Conservation (phyloP, 495 filamentous ascomycete genomes). For the Aspergillus olivimuriae region DNA sequence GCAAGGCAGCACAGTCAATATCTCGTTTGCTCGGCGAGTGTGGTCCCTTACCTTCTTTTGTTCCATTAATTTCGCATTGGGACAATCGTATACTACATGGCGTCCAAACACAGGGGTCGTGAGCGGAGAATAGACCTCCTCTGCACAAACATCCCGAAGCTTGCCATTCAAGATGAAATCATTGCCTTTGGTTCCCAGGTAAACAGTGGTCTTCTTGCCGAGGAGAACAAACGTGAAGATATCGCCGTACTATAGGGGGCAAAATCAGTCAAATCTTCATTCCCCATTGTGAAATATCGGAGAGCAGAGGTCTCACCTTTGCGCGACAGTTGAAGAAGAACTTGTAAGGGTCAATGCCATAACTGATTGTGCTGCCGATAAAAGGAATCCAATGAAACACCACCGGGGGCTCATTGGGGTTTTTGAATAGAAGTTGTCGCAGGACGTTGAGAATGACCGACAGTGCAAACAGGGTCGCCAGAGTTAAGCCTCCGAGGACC, state of each 20-base stretch:
- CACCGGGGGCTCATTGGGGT: conserved; percentile 54
- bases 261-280: no score
- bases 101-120: conserved; percentile 59
- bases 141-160: conserved; percentile 54
- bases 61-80: conserved; percentile 62
- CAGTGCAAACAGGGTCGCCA: conserved; percentile 27
- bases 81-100: conserved; percentile 61
- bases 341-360: conserved; percentile 58
- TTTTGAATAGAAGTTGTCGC: conserved; percentile 63
- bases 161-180: conserved; percentile 60
- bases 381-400: conserved; percentile 62
- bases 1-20: not conserved
- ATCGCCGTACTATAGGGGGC: conserved; percentile 48
- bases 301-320: conserved; percentile 39
- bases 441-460: conserved; percentile 56
- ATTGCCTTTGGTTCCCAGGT: conserved; percentile 55
- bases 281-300: no score
- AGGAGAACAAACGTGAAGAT: conserved; percentile 60
- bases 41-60: conserved; percentile 52
- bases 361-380: conserved; percentile 56
- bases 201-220: conserved; percentile 58
- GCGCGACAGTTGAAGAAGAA: conserved; percentile 52
- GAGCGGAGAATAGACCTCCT: conserved; percentile 57
- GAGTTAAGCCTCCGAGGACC: conserved; percentile 21
- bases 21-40: no score